Evolutionary conservation across 345 rosid species (phyloP).

Genomic region (Dovyalis caffra): DNA sequence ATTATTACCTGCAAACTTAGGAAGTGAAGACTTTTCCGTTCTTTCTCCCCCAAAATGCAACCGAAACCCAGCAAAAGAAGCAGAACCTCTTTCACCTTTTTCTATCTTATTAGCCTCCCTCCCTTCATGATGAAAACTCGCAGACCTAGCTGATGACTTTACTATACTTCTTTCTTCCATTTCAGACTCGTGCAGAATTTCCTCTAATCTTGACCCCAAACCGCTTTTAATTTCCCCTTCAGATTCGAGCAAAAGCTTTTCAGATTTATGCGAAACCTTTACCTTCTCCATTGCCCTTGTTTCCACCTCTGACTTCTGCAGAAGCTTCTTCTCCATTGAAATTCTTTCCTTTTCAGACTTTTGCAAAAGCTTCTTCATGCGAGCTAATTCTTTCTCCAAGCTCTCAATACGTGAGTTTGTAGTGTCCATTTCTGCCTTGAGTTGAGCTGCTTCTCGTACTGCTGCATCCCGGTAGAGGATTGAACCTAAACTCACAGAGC

Average conservation of each 20-base stretch:
- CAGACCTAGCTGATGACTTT: constrained; percentile 35
- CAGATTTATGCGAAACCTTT: not conserved
- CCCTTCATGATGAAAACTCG: constrained; percentile 57
- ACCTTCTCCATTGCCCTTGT: constrained; percentile 13
- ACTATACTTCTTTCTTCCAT: constrained; percentile 7
- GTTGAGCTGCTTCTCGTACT: constrained; percentile 45
- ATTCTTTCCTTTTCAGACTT: constrained; percentile 32
- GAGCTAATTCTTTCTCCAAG: constrained; percentile 62
- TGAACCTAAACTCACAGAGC: constrained; percentile 52
- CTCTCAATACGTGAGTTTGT: constrained; percentile 61
- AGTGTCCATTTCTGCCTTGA: constrained; percentile 67
- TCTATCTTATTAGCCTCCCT: constrained; percentile 29
- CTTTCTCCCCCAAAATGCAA: constrained; percentile 18
- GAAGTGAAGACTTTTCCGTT: constrained; percentile 3
- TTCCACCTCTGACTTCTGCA: constrained; percentile 33
- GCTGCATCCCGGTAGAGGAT: constrained; percentile 73
- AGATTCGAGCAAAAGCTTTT: not conserved
- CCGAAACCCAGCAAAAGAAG: constrained; percentile 45
- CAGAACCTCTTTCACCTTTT: constrained; percentile 50
- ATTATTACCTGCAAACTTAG: constrained; percentile 6
- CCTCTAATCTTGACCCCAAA: constrained; percentile 24
- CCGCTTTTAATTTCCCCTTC: constrained; percentile 21
- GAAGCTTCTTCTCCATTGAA: constrained; percentile 18
- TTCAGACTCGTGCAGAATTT: not conserved
- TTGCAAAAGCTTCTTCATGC: constrained; percentile 52